These are phyloP conservation scores for Cyclospora cayetanensis DNA, from an alignment of 169 alveolate genomes.

Conservation along the genomic window DNA sequence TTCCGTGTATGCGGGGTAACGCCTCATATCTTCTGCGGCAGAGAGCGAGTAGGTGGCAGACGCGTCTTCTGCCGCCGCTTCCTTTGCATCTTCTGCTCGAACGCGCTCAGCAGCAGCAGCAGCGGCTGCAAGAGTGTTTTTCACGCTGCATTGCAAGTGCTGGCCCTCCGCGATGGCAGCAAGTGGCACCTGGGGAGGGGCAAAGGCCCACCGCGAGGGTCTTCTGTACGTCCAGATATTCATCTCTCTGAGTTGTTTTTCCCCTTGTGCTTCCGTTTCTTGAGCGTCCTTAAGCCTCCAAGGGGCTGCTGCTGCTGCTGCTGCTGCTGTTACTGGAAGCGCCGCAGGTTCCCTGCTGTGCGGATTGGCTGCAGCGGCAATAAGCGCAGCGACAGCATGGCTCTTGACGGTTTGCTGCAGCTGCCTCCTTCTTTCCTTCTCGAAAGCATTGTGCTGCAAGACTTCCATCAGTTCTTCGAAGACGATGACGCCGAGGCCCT, in stretches of 20 bases:
- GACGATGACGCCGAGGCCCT: not conserved
- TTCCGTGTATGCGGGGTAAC: not conserved
- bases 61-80: not conserved
- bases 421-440: conserved; percentile 61
- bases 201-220: not conserved
- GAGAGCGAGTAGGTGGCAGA: not conserved
- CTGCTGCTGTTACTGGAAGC: not conserved
- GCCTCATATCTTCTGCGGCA: not conserved
- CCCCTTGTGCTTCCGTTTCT: conserved; percentile 6
- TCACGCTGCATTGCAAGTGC: conserved; percentile 27
- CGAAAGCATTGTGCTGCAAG: conserved; percentile 50
- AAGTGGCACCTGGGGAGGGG: conserved; percentile 5
- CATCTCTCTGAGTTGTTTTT: not conserved
- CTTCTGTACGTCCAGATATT: conserved; percentile 2
- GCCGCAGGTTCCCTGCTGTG: not conserved
- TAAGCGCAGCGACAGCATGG: conserved; percentile 56
- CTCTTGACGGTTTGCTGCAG: conserved; percentile 61
- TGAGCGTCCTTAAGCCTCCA: conserved; percentile 2
- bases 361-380: conserved; percentile 60
- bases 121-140: not conserved
- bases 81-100: conserved; percentile 10
- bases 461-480: conserved; percentile 15
- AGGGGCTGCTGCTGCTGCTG: conserved; percentile 19
- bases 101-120: not conserved
- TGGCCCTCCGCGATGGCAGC: conserved; percentile 25